Base-by-base conservation (phyloP, 768 basidiomycete species). In the Leccinum imitatum region DNA sequence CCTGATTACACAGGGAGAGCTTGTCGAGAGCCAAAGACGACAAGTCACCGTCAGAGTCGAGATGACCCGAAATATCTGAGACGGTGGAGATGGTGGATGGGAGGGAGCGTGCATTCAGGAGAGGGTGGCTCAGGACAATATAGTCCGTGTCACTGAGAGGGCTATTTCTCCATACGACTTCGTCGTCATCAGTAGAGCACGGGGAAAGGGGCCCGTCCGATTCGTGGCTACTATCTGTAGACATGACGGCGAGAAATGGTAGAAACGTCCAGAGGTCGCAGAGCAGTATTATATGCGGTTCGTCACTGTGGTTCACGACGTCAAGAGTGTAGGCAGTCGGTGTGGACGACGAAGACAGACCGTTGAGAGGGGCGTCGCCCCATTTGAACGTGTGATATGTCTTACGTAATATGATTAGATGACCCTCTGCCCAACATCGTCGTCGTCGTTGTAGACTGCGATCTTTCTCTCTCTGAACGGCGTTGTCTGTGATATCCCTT, bases 321-420 rank as follows among this genome's bases (percentile, higher is more conserved):
- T 57, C 50, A 57, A 41, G 23, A 41, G 6, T 15, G 17, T 41
- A 17, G n/a, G 9, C n/a, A 44, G 41, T 44, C 41, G 31, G 11
- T 19, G 46, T 19, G 9, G n/a, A 25, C 41, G 19, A 10, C 15
- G 55, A 33, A 9, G 27, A 9, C 31, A 35, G 33, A 31, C 31
- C 30, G 30, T 31, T 31, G 31, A 33, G 33, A 35, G 33, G 33
- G 33, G 33, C 13, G 13, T 35, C 11, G 13, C 33, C 33, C 2
- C 25, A 14, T 33, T 25, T 56, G 58, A 63, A 68, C 56, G 62
- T 62, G 69, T 54, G 72, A 73, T 60, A 63, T 23, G n/a, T 59
- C 59, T 73, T 73, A 73, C 35, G 48, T 73, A 74, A 73, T 67
- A 63, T 54, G 72, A 73, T 73, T 73, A 73, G 72, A 73, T 73